Evolutionary conservation across 1,284 basidiomycete species (phyloP), one percentile per base, ranked within the genome.

Genomic region (Farysia itapuensis): DNA sequence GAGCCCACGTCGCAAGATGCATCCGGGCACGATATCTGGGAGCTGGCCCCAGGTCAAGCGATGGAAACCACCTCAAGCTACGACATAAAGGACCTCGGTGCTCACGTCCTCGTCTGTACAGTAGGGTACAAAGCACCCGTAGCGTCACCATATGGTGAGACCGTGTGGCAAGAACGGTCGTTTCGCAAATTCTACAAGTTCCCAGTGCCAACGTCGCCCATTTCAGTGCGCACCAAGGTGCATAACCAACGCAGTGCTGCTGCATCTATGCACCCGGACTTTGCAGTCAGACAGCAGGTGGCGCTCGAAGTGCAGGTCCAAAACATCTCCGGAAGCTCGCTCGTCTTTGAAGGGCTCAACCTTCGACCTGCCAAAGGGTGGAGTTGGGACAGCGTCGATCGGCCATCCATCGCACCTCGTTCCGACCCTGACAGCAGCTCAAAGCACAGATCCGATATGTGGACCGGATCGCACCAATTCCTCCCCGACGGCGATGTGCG

Each of bases 121-220:
- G 68, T 75, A 4, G 57, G 61, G 6, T 77, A 77, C 35, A 63
- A 53, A n/a, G 39, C 39, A 0, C 40, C 35, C n/a, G 20, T 35
- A 0, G 21, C 9, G 36, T 23, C 8, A 23, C 40, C 13, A 8
- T 9, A 16, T 5, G 22, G 19, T 11, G 13, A 31, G 20, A n/a
- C n/a, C 11, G 29, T 33, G 28, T 59, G 64, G 54, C 44, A 44
- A 1, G 63, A 49, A 15, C 19, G 68, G 7, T 50, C 35, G 14
- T 75, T 72, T 35, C 53, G 71, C 13, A 76, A 75, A 64, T 73
- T 53, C 52, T 76, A 54, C 64, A 72, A 64, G 49, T 74, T 52
- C 28, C 22, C 35, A 9, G 45, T 57, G 14, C 49, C 46, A 19
- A 47, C 51, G 35, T 67, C 46, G 31, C 65, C 39, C 41, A 68